Base-by-base conservation (phyloP, 768 basidiomycete genomes). In the Boletus sp. region DNA sequence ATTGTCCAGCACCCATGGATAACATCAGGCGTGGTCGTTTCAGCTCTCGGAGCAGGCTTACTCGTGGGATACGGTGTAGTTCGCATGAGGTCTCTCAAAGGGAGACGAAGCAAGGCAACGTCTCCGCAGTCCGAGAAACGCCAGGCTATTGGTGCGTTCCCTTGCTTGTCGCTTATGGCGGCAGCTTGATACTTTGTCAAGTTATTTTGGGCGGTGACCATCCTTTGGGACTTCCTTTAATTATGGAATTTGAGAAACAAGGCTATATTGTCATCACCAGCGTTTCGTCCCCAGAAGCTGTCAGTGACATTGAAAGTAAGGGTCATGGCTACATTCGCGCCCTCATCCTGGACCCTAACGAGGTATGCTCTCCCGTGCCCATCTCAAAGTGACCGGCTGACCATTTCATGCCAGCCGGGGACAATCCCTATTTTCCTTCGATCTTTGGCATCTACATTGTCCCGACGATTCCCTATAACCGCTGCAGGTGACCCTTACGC, bases 221-320 rank as follows among this genome's bases (percentile, higher is more conserved):
- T 18, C 82, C 87, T 1, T 75, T 86, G 50, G 91, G 83, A 7
- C 76, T 85, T n/a, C 83, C 89, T 8, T 71, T 94, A 41, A 85
- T 94, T 52, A 65, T 81, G 46, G 86, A 87, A 52, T 77, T 95
- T 45, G 90, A 93, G 73, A 79, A 77, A 65, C 82, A 85, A 58
- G 92, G 90, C 0, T 94, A 88, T 65, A 88, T 94, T 63, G 87
- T 95, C 37, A 84, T 95, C 59, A 78, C 86, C 5, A 94, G 89
- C 58, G 92, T 93, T 17, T 75, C 84, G 1, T 83, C 81, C 6
- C 81, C 86, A 0, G 85, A 86, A 52, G 83, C 83, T n/a, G 84
- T 83, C 36, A 77, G 80, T 15, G 74, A 72, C 15, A 73, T 94
- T 45, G 92, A 95, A 69, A 76, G 75, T 36, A 75, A 77, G 58